These are phyloP conservation scores for Thraustochytrium sp. DNA, from an alignment of 352 stramenopile species.

Conservation along the genomic window DNA sequence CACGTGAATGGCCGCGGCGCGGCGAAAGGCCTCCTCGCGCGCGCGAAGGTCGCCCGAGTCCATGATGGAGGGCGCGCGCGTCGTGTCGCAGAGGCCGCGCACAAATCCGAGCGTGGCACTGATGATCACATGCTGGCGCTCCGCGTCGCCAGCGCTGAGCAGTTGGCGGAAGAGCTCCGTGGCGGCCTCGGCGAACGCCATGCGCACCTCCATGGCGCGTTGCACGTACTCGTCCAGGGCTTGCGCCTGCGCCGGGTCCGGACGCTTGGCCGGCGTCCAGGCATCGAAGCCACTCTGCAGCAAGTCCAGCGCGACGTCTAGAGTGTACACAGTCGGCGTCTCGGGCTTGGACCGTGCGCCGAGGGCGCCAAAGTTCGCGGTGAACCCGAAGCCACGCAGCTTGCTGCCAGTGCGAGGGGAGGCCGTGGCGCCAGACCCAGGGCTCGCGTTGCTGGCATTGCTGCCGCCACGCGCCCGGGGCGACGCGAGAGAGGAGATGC, in stretches of 20 bases:
- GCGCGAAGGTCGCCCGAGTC: background rate
- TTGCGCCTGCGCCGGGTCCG: background rate
- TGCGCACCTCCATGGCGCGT: background rate
- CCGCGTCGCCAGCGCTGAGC: background rate
- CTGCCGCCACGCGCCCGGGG: too few species aligned
- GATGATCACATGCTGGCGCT: background rate
- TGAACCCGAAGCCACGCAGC: constrained; percentile 1
- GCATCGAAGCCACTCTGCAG: background rate
- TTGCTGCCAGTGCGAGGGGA: background rate
- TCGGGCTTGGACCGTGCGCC: background rate
- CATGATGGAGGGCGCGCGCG: background rate
- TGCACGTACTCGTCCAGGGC: background rate
- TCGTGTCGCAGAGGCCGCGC: background rate
- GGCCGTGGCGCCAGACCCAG: background rate
- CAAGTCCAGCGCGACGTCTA: background rate
- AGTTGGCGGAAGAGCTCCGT: background rate
- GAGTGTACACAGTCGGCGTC: background rate
- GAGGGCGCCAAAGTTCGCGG: background rate
- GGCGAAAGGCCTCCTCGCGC: background rate
- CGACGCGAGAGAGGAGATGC: too few species aligned
- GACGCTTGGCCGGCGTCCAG: background rate
- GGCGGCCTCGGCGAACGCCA: constrained; percentile 2
- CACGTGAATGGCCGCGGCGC: background rate
- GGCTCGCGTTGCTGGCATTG: background rate
- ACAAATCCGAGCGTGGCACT: background rate